A percentile compares a stretch with the other conserved stretches of the same genome.
Evolutionary conservation across 139 green algal species (phyloP).

Genomic region (Micractinium sp.): DNA sequence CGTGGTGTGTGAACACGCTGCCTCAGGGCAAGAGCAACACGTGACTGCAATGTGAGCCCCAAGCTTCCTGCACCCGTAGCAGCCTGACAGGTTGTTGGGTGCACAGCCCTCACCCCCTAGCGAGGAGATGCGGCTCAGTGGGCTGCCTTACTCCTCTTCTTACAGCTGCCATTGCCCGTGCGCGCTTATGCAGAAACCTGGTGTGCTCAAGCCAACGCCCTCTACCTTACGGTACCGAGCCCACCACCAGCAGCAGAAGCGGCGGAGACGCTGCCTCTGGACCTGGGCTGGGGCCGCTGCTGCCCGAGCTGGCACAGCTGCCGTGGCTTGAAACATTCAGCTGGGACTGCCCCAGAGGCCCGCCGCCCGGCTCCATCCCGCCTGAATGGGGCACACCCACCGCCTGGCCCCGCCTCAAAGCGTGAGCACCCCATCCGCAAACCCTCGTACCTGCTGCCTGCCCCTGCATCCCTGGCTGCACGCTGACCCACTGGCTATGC

Average conservation of each 20-base stretch:
- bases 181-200: too few relatives aligned
- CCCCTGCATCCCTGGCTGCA: too few relatives aligned
- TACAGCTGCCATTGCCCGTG: too few relatives aligned
- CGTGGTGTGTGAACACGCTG: background rate
- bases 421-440: background rate
- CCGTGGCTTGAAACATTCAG: background rate
- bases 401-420: background rate
- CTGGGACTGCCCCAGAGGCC: background rate
- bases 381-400: background rate
- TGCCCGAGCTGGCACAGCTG: background rate
- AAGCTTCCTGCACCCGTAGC: too few relatives aligned
- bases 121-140: background rate
- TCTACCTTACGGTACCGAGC: too few relatives aligned
- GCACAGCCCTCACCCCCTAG: too few relatives aligned
- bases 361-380: background rate
- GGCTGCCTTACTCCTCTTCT: background rate
- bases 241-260: too few relatives aligned
- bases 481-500: too few relatives aligned
- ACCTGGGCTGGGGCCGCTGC: background rate
- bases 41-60: background rate
- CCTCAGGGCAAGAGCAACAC: background rate
- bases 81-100: too few relatives aligned
- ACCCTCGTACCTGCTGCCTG: too few relatives aligned
- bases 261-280: too few relatives aligned
- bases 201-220: too few relatives aligned